Base-by-base conservation (phyloP, 2,329 filamentous ascomycete species). In the Penicillium sp. region DNA sequence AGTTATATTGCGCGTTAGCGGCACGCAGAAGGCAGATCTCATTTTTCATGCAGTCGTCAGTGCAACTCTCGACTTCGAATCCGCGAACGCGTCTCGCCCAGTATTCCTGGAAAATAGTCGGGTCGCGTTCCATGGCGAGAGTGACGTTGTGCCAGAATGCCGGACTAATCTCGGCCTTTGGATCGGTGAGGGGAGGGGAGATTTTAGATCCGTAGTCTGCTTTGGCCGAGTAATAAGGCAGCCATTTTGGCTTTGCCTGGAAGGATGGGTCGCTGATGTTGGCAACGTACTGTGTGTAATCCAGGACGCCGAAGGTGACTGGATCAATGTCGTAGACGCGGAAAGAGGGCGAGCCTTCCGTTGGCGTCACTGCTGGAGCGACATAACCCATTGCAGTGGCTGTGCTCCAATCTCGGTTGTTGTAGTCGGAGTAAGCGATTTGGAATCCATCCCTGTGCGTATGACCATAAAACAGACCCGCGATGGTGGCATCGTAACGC, bases 141-240 rank as follows among this genome's bases (percentile, higher is more conserved):
- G 83, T 85, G 19, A 85, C 73, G 59, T 81, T 78, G 66, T 85
- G 83, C 83, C 83, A 86, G 68, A 85, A 85, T 1, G 78, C 78
- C 0, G 82, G 79, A 1, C 79, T 82, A 33, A 87, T 76, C 60
- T 85, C 77, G 6, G 67, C 65, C 0, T 59, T 47, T 0, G 68
- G 69, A 4, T 74, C 73, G 10, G 67, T 68, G 17, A 79, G 60
- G 1, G 79, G 75, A 36, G 80, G 77, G 30, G 57, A 65, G 14
- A 81, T 68, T 1, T 78, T 69, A 0, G 75, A 61, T 6, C 81
- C 82, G 62, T 85, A 85, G 8, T 75, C 71, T 50, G 79, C 78
- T 64, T 80, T 82, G 31, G 81, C 83, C 2, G 81, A 83, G 69
- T 85, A 85, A 67, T 82, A 80, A 49, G 78, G 78, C 7, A 69